phyloP scores from a whole-genome alignment of 805 yeast species.

The Ogataea sp. region DNA sequence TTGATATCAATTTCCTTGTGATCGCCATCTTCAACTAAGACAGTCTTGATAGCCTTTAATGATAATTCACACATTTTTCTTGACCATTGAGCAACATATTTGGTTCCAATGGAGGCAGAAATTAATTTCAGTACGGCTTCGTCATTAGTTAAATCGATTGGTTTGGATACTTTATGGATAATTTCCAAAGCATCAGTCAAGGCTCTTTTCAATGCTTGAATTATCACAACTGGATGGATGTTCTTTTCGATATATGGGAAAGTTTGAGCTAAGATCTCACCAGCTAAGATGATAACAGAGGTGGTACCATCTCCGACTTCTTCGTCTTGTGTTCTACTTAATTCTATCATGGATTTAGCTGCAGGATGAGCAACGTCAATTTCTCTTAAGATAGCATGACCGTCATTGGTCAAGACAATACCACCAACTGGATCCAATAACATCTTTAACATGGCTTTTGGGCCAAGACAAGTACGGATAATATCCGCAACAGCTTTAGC shows the following conservation, averaged over 20 bases:
- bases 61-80: conserved; percentile 86
- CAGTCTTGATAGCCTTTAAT: conserved; percentile 80
- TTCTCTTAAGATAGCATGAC: conserved; percentile 96
- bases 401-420: conserved; percentile 93
- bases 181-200: conserved; percentile 83
- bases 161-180: conserved; percentile 72
- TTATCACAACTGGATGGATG: conserved; percentile 94
- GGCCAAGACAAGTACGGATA: conserved; percentile 96
- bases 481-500: conserved; percentile 99
- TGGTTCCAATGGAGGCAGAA: conserved; percentile 91
- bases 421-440: conserved; percentile 95
- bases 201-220: conserved; percentile 89
- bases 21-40: conserved; percentile 50
- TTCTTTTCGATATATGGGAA: conserved; percentile 91
- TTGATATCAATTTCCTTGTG: conserved; percentile 85
- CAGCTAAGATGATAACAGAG: conserved; percentile 92
- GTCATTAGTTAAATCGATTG: conserved; percentile 80
- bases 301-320: conserved; percentile 99
- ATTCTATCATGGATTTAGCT: conserved; percentile 96
- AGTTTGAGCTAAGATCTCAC: conserved; percentile 92
- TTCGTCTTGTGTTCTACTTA: conserved; percentile 95
- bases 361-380: conserved; percentile 98
- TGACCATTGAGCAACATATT: conserved; percentile 87
- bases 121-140: conserved; percentile 81
- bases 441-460: conserved; percentile 98